These are phyloP conservation scores for Anethum foeniculum DNA, from an alignment of 140 eudicot species.

Conservation along the genomic window DNA sequence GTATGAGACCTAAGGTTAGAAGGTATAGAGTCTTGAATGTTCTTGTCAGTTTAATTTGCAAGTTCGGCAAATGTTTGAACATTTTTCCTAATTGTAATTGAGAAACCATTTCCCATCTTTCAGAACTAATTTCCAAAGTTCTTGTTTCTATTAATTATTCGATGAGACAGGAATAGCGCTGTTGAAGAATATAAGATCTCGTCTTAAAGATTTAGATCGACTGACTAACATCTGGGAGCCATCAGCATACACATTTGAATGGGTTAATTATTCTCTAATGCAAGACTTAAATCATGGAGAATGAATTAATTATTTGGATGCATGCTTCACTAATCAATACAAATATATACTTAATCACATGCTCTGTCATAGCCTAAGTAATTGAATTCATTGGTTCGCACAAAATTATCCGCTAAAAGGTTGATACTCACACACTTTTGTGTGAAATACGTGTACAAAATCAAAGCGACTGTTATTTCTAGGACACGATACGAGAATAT, in stretches of 20 bases:
- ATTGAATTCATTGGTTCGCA: not conserved
- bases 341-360: not conserved
- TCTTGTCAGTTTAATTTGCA: not conserved
- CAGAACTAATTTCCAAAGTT: not conserved
- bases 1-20: not conserved
- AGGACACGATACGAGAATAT: too few species aligned
- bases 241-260: not conserved
- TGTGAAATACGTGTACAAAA: too few species aligned
- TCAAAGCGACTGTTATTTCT: too few species aligned
- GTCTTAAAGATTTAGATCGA: too few species aligned
- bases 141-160: not conserved
- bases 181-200: too few species aligned
- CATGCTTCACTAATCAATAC: not conserved
- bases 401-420: not conserved
- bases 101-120: not conserved
- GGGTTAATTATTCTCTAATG: not conserved
- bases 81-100: constrained; percentile 14
- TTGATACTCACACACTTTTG: not conserved
- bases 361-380: not conserved
- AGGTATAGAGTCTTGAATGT: constrained; percentile 4
- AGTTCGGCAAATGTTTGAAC: constrained; percentile 7
- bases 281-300: not conserved
- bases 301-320: not conserved
- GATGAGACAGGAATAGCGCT: not conserved
- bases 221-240: too few species aligned